Conservation (phyloP, 768 basidiomycete genomes). For the Suillus americanus region DNA sequence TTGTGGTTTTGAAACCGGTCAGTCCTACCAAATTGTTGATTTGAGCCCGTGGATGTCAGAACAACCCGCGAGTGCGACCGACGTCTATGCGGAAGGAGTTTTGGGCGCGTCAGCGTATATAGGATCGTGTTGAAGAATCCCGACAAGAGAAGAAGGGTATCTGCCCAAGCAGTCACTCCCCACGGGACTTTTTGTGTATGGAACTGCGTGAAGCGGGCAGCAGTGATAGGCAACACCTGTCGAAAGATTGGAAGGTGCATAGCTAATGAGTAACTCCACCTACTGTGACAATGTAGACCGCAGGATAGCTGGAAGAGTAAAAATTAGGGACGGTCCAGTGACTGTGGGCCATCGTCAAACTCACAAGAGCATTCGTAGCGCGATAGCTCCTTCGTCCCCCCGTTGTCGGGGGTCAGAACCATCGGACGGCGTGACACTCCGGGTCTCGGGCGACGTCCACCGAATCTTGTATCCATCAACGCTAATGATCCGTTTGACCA, state of each 20-base stretch:
- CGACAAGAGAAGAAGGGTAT: constrained; percentile 41
- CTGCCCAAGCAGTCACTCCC: constrained; percentile 38
- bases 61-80: constrained; percentile 2
- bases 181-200: constrained; percentile 29
- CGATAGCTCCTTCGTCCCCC: constrained; percentile 27
- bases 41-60: not conserved
- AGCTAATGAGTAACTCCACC: not conserved
- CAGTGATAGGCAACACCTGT: constrained; percentile 40
- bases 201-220: constrained; percentile 41
- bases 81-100: constrained; percentile 30
- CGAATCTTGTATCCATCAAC: constrained; percentile 32
- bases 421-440: constrained; percentile 3
- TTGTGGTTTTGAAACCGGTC: not conserved
- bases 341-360: constrained; percentile 17
- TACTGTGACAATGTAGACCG: constrained; percentile 41
- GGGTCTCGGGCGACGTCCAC: constrained; percentile 8
- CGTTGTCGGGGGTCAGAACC: constrained; percentile 3
- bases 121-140: constrained; percentile 47
- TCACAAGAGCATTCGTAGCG: constrained; percentile 49
- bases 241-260: not conserved
- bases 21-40: not conserved
- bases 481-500: constrained; percentile 38
- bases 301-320: constrained; percentile 39
- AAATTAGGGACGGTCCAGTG: constrained; percentile 1
- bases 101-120: constrained; percentile 37